Evolutionary conservation across 2,329 filamentous ascomycete species (phyloP), one percentile per base, ranked within the genome.

Genomic region (Fusarium fracticaudum): DNA sequence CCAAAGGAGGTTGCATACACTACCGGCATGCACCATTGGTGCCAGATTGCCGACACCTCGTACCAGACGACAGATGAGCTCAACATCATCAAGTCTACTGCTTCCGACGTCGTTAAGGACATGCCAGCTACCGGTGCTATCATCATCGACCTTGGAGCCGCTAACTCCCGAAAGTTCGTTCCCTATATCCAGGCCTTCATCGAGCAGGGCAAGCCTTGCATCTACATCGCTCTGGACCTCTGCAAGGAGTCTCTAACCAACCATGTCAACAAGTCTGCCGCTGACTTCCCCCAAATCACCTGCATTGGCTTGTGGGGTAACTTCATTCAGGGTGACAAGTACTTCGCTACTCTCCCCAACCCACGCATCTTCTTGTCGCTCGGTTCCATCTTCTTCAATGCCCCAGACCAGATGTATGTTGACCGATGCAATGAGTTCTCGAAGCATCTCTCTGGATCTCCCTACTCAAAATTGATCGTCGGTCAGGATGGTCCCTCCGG

Each of bases 1-100:
- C 76, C 77, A 5, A 77, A 78, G 72, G 77, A 78, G 26, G 14
- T 78, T 6, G 76, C 74, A 6, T 78, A 78, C 53, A 76, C 67
- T 1, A 29, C 43, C 1, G 72, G 69, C 0, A 78, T 78, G 77
- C 61, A 73, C 1, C 63, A 73, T 1, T 78, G 77, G 77, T 61
- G 45, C 2, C 35, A 59, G 0, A 74, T 78, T 3, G 67, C 77
- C 5, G 58, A 75, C 5, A 35, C 8, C 0, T 78, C 76, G 0
- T 77, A 78, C 31, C 77, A 78, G 24, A 78, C 77, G 0, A 51
- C 64, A 0, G 60, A 76, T 4, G 77, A 79, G 5, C 37, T 76
- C 0, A 1, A 20, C 0, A 77, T 79, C 24, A 79, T 79, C 41
- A 8, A 75, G 15, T 24, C 57, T 7, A 78, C 77, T 2, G 67